phyloP scores from a whole-genome alignment of 2,329 filamentous ascomycete genomes.

The Monosporascus sp. region DNA sequence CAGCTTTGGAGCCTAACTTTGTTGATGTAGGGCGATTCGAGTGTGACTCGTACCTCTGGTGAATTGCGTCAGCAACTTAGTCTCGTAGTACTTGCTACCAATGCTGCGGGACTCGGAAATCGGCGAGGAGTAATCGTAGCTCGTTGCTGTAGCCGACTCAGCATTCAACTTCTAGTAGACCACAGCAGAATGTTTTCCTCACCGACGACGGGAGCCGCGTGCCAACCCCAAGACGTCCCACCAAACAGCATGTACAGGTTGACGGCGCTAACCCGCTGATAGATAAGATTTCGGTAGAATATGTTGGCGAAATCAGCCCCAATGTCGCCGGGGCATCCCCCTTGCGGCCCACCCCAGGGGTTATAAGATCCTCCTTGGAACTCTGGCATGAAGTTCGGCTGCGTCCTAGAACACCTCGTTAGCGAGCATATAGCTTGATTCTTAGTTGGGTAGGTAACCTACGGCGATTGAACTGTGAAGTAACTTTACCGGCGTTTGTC shows the following conservation, averaged over 20 bases:
- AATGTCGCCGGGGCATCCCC: conserved; percentile 48
- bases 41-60: conserved; percentile 32
- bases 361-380: conserved; percentile 58
- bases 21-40: too few species aligned
- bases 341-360: conserved; percentile 56
- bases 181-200: background rate
- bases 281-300: conserved; percentile 60
- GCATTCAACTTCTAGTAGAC: background rate
- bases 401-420: conserved; percentile 20
- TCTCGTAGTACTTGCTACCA: conserved; percentile 58
- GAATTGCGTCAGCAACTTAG: conserved; percentile 57
- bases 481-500: conserved; percentile 14
- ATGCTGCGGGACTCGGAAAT: conserved; percentile 55
- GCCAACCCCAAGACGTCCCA: conserved; percentile 59
- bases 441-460: conserved; percentile 5
- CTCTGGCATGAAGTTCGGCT: conserved; percentile 53
- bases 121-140: conserved; percentile 60
- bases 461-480: conserved; percentile 27
- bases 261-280: conserved; percentile 53
- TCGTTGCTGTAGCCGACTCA: conserved; percentile 35
- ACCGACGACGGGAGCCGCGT: conserved; percentile 50
- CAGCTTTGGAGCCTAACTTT: background rate
- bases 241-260: conserved; percentile 63
- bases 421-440: background rate
- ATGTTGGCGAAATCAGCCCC: conserved; percentile 58